phyloP scores from a whole-genome alignment of 192 early-diverging fungal genomes.

The Funneliformis mosseae region DNA sequence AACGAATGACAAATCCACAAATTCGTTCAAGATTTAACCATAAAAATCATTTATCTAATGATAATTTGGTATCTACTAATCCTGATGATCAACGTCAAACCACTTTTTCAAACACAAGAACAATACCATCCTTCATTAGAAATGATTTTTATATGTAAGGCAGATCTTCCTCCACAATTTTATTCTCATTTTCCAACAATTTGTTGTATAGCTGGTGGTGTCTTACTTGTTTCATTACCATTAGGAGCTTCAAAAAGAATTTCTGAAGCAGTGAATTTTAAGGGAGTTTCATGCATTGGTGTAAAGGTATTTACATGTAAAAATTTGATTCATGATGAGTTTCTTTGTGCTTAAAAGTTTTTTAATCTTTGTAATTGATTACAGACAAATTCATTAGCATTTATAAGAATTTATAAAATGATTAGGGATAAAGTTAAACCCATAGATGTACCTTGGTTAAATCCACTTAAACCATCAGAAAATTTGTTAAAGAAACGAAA shows the following conservation, averaged over 20 bases:
- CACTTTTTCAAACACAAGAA: not conserved
- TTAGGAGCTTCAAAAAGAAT: not conserved
- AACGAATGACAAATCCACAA: constrained; percentile 3
- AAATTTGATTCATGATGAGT: not conserved
- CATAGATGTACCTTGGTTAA: constrained; percentile 16
- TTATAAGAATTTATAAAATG: constrained; percentile 10
- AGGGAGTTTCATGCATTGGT: constrained; percentile 21
- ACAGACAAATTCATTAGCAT: not conserved
- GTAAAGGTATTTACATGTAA: constrained; percentile 13
- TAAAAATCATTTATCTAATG: not conserved
- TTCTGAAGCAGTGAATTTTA: not conserved
- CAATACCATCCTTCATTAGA: not conserved
- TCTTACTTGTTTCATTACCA: constrained; percentile 32
- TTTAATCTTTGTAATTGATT: not conserved
- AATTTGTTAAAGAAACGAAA: constrained; percentile 5
- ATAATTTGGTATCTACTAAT: no score
- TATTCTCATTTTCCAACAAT: constrained; percentile 26
- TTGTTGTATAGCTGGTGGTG: not conserved
- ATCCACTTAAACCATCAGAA: not conserved
- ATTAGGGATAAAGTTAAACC: constrained; percentile 8
- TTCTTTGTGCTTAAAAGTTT: not conserved
- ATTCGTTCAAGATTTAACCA: not conserved
- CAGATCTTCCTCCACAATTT: not conserved
- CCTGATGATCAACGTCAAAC: no score
- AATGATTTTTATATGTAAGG: constrained; percentile 29